A percentile compares a stretch with the other conserved stretches of the same genome.
phyloP scores from a whole-genome alignment of 2,329 filamentous ascomycete species.

The Rhinocladiella similis region DNA sequence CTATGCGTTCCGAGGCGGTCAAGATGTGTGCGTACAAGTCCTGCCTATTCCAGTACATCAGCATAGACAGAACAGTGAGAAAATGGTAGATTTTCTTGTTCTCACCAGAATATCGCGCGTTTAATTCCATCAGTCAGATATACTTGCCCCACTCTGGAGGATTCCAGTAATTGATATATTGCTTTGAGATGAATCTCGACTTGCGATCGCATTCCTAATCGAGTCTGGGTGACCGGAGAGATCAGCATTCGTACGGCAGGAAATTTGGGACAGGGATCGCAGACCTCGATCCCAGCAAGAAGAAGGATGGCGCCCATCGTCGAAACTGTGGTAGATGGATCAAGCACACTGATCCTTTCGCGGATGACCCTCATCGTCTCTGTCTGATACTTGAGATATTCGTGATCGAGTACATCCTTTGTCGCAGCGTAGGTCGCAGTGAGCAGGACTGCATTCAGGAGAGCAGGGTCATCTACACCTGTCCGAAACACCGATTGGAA shows the following conservation, averaged over 20 bases:
- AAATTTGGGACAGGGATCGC: constrained; percentile 11
- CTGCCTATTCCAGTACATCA: constrained; percentile 36
- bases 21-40: constrained; percentile 45
- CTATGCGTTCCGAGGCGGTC: constrained; percentile 41
- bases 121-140: constrained; percentile 43
- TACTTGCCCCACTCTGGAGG: constrained; percentile 34
- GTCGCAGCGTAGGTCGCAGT: constrained; percentile 37
- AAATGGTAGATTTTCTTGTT: background rate
- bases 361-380: constrained; percentile 38
- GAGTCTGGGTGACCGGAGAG: constrained; percentile 35
- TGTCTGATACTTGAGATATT: constrained; percentile 41
- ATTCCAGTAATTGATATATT: constrained; percentile 37
- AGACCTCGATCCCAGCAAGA: constrained; percentile 45
- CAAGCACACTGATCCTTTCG: constrained; percentile 34
- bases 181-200: constrained; percentile 47
- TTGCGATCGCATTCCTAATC: constrained; percentile 37
- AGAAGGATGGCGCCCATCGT: constrained; percentile 47
- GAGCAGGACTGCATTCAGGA: constrained; percentile 44
- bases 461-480: constrained; percentile 38
- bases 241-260: background rate
- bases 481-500: constrained; percentile 39
- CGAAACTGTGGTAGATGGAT: constrained; percentile 35
- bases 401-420: constrained; percentile 29
- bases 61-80: constrained; percentile 6
- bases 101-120: constrained; percentile 48